Percentiles rank a stretch among this genome's conserved stretches.
phyloP scores from a whole-genome alignment of 345 rosid species.

The Eucalyptus tenuipes region DNA sequence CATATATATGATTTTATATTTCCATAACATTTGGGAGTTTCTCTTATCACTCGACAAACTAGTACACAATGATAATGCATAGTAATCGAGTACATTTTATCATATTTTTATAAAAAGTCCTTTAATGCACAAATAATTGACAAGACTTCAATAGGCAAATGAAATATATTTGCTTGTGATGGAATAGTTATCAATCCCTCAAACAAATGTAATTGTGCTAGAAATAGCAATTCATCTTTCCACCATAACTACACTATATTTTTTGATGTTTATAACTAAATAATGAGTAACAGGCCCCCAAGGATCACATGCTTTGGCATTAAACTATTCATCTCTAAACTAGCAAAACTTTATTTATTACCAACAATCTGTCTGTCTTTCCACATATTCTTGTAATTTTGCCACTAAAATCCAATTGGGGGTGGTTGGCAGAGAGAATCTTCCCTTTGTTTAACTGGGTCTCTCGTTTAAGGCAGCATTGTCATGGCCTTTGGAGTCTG shows the following conservation, averaged over 20 bases:
- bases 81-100: too few species aligned
- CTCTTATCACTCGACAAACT: neutral
- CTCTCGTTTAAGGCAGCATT: neutral
- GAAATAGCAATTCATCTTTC: neutral
- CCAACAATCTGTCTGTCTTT: neutral
- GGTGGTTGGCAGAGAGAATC: neutral
- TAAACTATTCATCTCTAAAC: neutral
- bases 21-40: too few species aligned
- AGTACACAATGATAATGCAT: rapidly evolving
- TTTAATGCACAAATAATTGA: too few species aligned
- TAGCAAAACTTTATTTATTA: neutral
- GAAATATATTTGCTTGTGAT: neutral
- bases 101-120: too few species aligned
- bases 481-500: neutral
- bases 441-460: neutral
- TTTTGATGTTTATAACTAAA: neutral
- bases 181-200: neutral
- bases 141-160: rapidly evolving
- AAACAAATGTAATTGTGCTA: neutral
- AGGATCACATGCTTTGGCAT: neutral
- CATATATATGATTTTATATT: too few species aligned
- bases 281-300: neutral
- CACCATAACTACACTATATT: neutral
- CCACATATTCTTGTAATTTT: neutral
- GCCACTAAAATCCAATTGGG: neutral